Evolutionary conservation across 2,329 filamentous ascomycete species (phyloP).

Genomic region (Curvularia sp.): DNA sequence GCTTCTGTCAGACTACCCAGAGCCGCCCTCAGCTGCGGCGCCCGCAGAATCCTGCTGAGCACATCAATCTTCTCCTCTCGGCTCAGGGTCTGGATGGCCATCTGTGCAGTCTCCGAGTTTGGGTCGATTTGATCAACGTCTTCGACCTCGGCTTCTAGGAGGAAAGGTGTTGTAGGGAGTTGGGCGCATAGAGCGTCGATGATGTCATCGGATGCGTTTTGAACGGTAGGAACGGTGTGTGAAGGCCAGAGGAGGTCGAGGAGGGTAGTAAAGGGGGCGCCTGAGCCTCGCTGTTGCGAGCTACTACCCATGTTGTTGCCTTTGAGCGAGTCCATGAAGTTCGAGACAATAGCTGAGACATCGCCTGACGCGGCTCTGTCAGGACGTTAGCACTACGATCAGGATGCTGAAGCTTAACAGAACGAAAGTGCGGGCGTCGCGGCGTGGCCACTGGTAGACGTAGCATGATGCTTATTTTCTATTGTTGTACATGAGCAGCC

Average conservation of each 20-base stretch:
- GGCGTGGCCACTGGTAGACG: constrained; percentile 37
- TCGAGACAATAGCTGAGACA: constrained; percentile 80
- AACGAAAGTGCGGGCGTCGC: constrained; percentile 36
- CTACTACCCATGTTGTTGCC: constrained; percentile 56
- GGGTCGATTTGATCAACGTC: constrained; percentile 71
- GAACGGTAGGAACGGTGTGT: constrained; percentile 78
- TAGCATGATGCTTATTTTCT: constrained; percentile 45
- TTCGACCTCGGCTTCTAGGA: constrained; percentile 74
- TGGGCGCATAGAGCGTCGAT: constrained; percentile 78
- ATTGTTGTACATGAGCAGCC: constrained; percentile 45
- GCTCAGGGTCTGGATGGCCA: constrained; percentile 76
- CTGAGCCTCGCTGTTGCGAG: constrained; percentile 39
- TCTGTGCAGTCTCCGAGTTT: constrained; percentile 70
- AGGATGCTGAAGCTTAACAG: constrained; percentile 11
- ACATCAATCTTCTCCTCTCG: constrained; percentile 80
- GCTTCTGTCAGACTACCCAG: constrained; percentile 85
- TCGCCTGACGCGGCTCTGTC: constrained; percentile 64
- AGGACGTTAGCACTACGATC: constrained; percentile 32
- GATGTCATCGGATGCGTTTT: constrained; percentile 68
- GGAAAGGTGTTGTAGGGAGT: constrained; percentile 78
- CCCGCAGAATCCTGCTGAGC: constrained; percentile 81
- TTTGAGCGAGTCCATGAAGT: constrained; percentile 84
- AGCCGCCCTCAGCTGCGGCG: constrained; percentile 90
- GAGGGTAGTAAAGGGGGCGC: constrained; percentile 80
- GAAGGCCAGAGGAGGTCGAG: constrained; percentile 82